Conservation (phyloP, 2,329 filamentous ascomycete genomes). For the Malbranchea zuffiana region DNA sequence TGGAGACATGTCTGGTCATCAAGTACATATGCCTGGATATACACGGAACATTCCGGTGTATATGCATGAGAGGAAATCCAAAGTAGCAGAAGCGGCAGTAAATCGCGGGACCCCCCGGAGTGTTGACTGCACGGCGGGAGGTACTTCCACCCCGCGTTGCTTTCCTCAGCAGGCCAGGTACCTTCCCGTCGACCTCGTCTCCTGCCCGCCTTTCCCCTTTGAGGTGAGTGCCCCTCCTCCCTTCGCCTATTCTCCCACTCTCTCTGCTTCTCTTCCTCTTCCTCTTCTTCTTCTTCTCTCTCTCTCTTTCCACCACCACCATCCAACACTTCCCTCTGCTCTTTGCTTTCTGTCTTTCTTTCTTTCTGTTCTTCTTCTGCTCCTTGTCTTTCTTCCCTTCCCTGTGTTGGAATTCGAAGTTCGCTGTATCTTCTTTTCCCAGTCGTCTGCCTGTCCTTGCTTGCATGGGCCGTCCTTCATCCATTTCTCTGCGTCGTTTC, state of each 20-base stretch:
- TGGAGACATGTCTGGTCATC: too few species aligned
- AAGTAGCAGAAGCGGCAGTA: too few species aligned
- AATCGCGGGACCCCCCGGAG: too few species aligned
- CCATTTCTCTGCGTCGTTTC: conserved; percentile 7
- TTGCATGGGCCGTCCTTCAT: conserved; percentile 7
- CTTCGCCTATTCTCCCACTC: conserved; percentile 14
- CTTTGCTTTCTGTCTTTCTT: conserved; percentile 3
- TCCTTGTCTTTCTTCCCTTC: conserved; percentile 5
- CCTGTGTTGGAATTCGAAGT: background rate
- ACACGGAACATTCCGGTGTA: too few species aligned
- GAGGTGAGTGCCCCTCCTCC: conserved; percentile 9
- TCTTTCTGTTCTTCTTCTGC: conserved; percentile 7
- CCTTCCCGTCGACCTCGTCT: too few species aligned
- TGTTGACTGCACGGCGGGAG: too few species aligned
- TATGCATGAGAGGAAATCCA: too few species aligned
- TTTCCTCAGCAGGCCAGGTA: too few species aligned
- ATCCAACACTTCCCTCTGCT: conserved; percentile 2
- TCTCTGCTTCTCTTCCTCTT: conserved; percentile 16
- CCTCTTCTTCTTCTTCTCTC: conserved; percentile 16
- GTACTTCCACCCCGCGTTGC: too few species aligned
- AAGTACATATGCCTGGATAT: too few species aligned
- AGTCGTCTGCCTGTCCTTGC: conserved; percentile 6
- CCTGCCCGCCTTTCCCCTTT: conserved; percentile 6
- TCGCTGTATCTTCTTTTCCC: conserved; percentile 2
- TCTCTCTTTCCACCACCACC: conserved; percentile 1